Percentiles rank a stretch among this genome's conserved stretches.
Conservation (phyloP, 148 eudicot species). For the Persicaria tinctoria region DNA sequence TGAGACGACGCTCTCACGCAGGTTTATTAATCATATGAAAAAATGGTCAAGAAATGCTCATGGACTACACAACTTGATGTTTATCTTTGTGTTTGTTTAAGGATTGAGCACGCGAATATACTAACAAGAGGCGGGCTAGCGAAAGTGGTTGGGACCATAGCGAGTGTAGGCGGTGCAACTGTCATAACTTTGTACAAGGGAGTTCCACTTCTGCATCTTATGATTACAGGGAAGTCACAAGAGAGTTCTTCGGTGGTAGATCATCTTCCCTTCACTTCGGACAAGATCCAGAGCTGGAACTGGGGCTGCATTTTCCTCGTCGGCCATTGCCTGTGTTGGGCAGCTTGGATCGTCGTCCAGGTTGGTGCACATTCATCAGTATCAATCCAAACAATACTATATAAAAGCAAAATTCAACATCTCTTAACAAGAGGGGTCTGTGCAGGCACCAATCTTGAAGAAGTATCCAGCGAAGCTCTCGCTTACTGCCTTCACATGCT, state of each 20-base stretch:
- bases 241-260: constrained; percentile 1
- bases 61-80: neutral
- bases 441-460: constrained; percentile 60
- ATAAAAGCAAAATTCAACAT: too few species aligned
- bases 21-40: too few species aligned
- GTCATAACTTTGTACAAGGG: constrained; percentile 76
- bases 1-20: constrained; percentile 9
- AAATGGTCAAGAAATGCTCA: too few species aligned
- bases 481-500: constrained; percentile 67
- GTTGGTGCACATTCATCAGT: too few species aligned
- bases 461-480: constrained; percentile 79
- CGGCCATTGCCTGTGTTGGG: constrained; percentile 82
- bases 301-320: constrained; percentile 66
- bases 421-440: too few species aligned
- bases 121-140: constrained; percentile 60
- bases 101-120: constrained; percentile 51
- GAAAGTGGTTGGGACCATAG: constrained; percentile 62
- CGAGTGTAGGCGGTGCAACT: constrained; percentile 79
- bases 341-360: constrained; percentile 83
- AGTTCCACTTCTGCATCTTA: constrained; percentile 33
- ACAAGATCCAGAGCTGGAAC: constrained; percentile 42
- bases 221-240: constrained; percentile 6
- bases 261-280: neutral
- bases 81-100: constrained; percentile 7
- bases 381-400: too few species aligned